phyloP scores from a whole-genome alignment of 768 basidiomycete species.

The Phanerochaete sordida region DNA sequence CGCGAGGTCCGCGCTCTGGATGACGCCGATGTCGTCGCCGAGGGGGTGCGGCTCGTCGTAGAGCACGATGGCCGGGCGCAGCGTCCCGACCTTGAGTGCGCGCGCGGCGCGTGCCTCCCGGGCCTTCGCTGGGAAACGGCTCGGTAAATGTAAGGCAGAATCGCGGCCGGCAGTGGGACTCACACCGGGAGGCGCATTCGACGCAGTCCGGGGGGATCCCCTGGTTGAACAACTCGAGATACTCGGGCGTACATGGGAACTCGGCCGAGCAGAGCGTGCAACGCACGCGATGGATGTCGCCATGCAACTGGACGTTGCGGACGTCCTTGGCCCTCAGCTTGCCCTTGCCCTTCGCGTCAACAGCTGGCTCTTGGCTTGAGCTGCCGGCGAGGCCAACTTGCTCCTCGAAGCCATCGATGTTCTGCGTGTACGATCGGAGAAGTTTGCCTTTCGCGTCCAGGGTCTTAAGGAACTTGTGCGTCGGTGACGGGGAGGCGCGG shows the following conservation, averaged over 20 bases:
- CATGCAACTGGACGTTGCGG: slow-evolving; percentile 90
- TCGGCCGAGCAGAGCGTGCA: slow-evolving; percentile 84
- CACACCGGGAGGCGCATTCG: slow-evolving; percentile 79
- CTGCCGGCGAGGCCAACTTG: slow-evolving; percentile 70
- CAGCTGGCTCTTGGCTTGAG: slow-evolving; percentile 48
- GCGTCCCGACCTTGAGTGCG: slow-evolving; percentile 72
- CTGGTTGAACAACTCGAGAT: slow-evolving; percentile 58
- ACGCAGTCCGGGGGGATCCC: slow-evolving; percentile 84
- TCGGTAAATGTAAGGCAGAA: slow-evolving; percentile 1
- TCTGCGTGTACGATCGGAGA: slow-evolving; percentile 92
- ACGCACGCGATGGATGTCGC: slow-evolving; percentile 88
- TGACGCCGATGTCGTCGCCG: slow-evolving; percentile 85
- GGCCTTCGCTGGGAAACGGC: slow-evolving; percentile 51
- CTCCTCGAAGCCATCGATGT: slow-evolving; percentile 94
- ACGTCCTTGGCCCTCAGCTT: slow-evolving; percentile 70
- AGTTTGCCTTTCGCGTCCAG: slow-evolving; percentile 83
- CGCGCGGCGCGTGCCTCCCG: slow-evolving; percentile 83
- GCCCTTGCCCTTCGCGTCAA: slow-evolving; percentile 60
- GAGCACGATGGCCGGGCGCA: slow-evolving; percentile 91
- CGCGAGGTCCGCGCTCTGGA: slow-evolving; percentile 72
- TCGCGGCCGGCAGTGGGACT: slow-evolving; percentile 29
- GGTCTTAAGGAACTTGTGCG: slow-evolving; percentile 84
- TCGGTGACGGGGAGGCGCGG: slow-evolving; percentile 73
- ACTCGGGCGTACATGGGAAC: slow-evolving; percentile 61
- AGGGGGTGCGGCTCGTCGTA: slow-evolving; percentile 94